Base-by-base conservation (phyloP, 73 alveolate genomes). In the Paramecium octaurelia region DNA sequence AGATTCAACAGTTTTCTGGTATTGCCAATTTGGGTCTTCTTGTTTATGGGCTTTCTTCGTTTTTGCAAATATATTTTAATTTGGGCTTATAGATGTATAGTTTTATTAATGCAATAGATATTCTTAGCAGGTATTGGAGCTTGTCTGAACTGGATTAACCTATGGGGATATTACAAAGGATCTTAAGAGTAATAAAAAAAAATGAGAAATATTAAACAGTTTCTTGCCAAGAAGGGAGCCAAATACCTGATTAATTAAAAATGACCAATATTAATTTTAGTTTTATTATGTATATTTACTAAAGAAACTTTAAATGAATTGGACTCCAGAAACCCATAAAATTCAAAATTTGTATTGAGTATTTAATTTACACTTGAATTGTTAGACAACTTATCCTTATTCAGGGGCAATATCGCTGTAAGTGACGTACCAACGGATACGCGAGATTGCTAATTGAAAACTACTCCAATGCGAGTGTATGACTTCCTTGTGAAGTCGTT, bases 391-490 rank as follows among this genome's bases (percentile, higher is more conserved):
- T 40, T 46, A 80, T 80, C 91, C 91, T 80, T 80, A 80, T 80
- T 80, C 91, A 80, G 91, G 91, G 91, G 91, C 91, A 80, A 80
- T 46, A 48, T 80, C 91, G 91, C 75, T 80, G 91, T 80, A 80
- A 80, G 91, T 80, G 91, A 80, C 70, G 91, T 80, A 80, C 35
- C 91, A 44, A 80, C 91, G 70, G 91, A 80, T 80, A 80, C 91
- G 91, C 91, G 91, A 80, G 46, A 80, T 80, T 80, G 91, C 91
- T 80, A 42, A 80, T 80, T 80, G 91, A 80, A 80, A 80, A 80
- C 91, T 80, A 80, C 43, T 80, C 91, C 91, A 80, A 48, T 80
- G 57, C 18, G 91, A 38, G 91, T 80, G 91, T 46, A 44, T 50
- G 70, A 44, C 50, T 80, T 43, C 91, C 70, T 80, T 46, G 91